phyloP scores from a whole-genome alignment of 768 basidiomycete genomes.

The Pleurotus cornucopiae region DNA sequence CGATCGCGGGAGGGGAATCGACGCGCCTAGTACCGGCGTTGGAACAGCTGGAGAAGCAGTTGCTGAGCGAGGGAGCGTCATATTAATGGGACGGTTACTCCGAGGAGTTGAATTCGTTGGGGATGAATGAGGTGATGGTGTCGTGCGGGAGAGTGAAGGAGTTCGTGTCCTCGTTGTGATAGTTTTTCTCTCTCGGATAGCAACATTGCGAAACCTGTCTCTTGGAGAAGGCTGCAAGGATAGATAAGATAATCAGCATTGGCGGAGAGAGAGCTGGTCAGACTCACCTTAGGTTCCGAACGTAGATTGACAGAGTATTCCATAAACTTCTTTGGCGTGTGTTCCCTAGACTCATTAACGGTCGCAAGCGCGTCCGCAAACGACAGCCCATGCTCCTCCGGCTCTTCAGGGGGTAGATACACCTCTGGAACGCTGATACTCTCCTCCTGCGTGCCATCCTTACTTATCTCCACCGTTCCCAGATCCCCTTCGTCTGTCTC shows the following conservation, averaged over 20 bases:
- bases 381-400: conserved; percentile 38
- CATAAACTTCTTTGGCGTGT: conserved; percentile 47
- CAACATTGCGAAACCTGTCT: conserved; percentile 61
- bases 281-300: conserved; percentile 55
- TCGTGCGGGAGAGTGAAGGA: conserved; percentile 63
- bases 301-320: conserved; percentile 59
- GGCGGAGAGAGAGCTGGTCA: background rate
- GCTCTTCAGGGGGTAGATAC: conserved; percentile 46
- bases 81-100: conserved; percentile 40
- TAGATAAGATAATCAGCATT: background rate
- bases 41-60: conserved; percentile 28
- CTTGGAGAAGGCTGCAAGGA: conserved; percentile 51
- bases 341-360: conserved; percentile 45
- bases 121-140: conserved; percentile 55
- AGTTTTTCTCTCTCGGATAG: conserved; percentile 50
- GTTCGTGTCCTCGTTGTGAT: conserved; percentile 47
- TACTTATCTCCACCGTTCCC: conserved; percentile 37
- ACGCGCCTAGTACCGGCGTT: conserved; percentile 43
- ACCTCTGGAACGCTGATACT: conserved; percentile 43
- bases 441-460: conserved; percentile 18
- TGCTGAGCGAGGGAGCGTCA: background rate
- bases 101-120: conserved; percentile 62
- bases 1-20: conserved; percentile 50
- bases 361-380: conserved; percentile 55
- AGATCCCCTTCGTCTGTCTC: conserved; percentile 31